phyloP scores from a whole-genome alignment of 345 rosid species.

The Arabidopsis arenosa region DNA sequence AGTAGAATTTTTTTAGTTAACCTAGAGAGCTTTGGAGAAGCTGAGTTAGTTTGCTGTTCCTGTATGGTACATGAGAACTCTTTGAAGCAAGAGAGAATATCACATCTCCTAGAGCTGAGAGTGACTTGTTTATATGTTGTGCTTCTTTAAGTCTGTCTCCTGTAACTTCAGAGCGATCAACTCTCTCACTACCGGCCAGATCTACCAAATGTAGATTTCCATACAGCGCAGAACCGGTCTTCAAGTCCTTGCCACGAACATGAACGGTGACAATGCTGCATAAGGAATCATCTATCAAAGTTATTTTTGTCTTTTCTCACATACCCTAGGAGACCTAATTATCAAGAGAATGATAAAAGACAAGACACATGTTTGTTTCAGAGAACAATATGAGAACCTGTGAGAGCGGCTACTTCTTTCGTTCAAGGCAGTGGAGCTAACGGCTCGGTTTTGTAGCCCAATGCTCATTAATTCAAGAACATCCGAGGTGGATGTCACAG shows the following conservation, averaged over 20 bases:
- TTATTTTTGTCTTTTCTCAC: slow-evolving; percentile 1
- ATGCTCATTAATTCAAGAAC: slow-evolving; percentile 75
- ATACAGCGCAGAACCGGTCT: slow-evolving; percentile 61
- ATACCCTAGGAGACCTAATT: not conserved
- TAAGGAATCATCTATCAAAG: slow-evolving; percentile 13
- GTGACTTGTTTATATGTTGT: slow-evolving; percentile 87
- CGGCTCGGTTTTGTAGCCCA: slow-evolving; percentile 76
- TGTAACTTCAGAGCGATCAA: slow-evolving; percentile 92
- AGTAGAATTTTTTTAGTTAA: slow-evolving; percentile 33
- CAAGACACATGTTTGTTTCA: slow-evolving; percentile 14
- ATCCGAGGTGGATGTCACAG: slow-evolving; percentile 75
- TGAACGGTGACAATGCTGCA: slow-evolving; percentile 86
- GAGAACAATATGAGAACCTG: slow-evolving; percentile 56
- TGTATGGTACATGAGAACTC: slow-evolving; percentile 85
- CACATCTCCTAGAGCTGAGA: slow-evolving; percentile 94
- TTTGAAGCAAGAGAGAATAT: slow-evolving; percentile 89
- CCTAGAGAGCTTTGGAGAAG: slow-evolving; percentile 91
- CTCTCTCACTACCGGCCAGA: slow-evolving; percentile 95
- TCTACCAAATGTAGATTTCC: slow-evolving; percentile 95
- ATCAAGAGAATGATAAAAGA: slow-evolving; percentile 1
- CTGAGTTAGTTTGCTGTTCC: slow-evolving; percentile 98
- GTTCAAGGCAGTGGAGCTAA: slow-evolving; percentile 84
- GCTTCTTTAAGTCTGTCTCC: slow-evolving; percentile 95
- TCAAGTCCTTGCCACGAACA: slow-evolving; percentile 70
- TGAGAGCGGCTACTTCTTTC: slow-evolving; percentile 90